Evolutionary conservation across 228 moss, liverwort and hornwort species (phyloP).

Genomic region (Sphagnum magellanicum): DNA sequence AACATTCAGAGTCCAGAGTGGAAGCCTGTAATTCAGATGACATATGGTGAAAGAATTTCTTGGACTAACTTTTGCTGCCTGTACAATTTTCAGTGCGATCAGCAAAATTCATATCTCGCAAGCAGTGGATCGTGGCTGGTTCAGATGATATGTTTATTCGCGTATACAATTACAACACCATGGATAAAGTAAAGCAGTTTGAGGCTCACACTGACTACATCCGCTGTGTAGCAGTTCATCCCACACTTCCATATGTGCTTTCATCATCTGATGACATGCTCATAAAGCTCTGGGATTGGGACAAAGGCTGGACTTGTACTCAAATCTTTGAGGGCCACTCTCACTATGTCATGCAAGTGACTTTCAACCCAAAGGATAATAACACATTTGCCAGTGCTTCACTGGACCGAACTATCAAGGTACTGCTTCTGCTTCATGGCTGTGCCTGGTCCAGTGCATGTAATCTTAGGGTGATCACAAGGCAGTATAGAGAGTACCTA

Average conservation of each 20-base stretch:
- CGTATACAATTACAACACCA: constrained; percentile 92
- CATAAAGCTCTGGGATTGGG: constrained; percentile 99
- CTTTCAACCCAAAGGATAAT: constrained; percentile 91
- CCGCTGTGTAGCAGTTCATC: constrained; percentile 81
- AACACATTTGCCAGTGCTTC: constrained; percentile 98
- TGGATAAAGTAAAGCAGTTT: constrained; percentile 92
- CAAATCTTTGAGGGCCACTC: constrained; percentile 99
- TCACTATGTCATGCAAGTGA: constrained; percentile 99
- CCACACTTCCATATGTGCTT: constrained; percentile 82
- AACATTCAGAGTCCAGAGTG: too few species aligned
- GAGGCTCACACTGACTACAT: constrained; percentile 97
- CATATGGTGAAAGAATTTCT: neutral
- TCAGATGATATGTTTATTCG: constrained; percentile 92
- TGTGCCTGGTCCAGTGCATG: too few species aligned
- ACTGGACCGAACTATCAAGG: constrained; percentile 93
- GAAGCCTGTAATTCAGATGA: too few species aligned
- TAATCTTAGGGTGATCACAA: too few species aligned
- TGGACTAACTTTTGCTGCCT: neutral
- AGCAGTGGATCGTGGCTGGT: constrained; percentile 93
- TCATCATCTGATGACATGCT: constrained; percentile 99
- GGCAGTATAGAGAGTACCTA: neutral
- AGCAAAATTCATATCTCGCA: constrained; percentile 85
- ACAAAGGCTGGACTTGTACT: constrained; percentile 87
- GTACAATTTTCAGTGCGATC: constrained; percentile 55
- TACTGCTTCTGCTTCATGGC: constrained; percentile 3